Evolutionary conservation across 169 alveolate species (phyloP).

Genomic region (Plasmodium blacklocki): DNA sequence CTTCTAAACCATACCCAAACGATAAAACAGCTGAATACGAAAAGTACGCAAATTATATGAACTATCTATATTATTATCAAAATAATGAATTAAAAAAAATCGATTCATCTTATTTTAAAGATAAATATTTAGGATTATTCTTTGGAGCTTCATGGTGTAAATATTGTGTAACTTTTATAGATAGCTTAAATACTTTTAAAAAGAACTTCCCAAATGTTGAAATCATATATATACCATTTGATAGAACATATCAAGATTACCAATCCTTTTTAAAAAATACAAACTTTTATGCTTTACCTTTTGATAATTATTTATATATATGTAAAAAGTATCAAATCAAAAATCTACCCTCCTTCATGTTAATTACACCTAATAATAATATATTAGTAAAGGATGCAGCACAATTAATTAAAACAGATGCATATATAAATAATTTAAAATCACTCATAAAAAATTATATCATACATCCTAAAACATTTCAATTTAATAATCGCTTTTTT

Average conservation of each 20-base stretch:
- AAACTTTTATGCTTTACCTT: conserved; percentile 57
- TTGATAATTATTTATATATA: conserved; percentile 59
- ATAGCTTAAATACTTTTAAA: conserved; percentile 42
- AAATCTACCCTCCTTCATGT: conserved; percentile 54
- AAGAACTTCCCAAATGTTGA: conserved; percentile 45
- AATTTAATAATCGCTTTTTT: conserved; percentile 31
- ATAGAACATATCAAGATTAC: conserved; percentile 62
- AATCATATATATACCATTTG: conserved; percentile 73
- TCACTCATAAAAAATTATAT: conserved; percentile 44
- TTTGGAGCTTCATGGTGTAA: conserved; percentile 77
- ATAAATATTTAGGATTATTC: conserved; percentile 65
- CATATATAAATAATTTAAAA: conserved; percentile 44
- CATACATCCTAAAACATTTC: conserved; percentile 29
- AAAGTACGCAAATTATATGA: conserved; percentile 25
- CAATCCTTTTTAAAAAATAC: conserved; percentile 34
- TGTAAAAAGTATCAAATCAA: conserved; percentile 42
- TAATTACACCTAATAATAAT: conserved; percentile 48
- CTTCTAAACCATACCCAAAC: background rate
- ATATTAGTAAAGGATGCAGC: conserved; percentile 57
- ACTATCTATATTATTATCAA: conserved; percentile 20
- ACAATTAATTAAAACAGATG: conserved; percentile 51
- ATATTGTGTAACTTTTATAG: conserved; percentile 56
- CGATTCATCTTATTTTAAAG: conserved; percentile 31
- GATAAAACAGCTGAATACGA: background rate
- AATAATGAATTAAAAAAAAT: conserved; percentile 63